Percentiles rank a stretch among this genome's conserved stretches.
These are phyloP conservation scores for Colletotrichum lentis DNA, from an alignment of 2,329 filamentous ascomycete species.

Conservation along the genomic window DNA sequence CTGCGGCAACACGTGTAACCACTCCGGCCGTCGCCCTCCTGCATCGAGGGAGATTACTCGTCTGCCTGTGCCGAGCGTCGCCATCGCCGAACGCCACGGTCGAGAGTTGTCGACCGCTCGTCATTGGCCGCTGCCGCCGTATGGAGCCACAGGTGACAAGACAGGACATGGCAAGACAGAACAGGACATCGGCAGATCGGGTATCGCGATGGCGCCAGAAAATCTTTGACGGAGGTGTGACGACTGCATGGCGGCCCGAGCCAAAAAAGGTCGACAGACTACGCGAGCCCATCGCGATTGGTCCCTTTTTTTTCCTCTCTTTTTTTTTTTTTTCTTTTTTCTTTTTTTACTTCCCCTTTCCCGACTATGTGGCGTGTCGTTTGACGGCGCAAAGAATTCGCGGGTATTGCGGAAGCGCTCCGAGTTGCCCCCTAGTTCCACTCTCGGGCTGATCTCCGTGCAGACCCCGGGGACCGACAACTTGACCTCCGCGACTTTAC, in stretches of 20 bases:
- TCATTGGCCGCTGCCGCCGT: conserved; percentile 13
- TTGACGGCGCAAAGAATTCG: too few relatives aligned
- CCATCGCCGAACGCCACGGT: conserved; percentile 9
- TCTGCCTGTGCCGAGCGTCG: not conserved
- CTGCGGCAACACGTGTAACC: conserved; percentile 38
- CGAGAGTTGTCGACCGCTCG: not conserved
- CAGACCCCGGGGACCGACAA: too few relatives aligned
- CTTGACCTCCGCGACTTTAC: too few relatives aligned
- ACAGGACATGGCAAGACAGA: too few relatives aligned
- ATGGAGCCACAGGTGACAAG: not conserved
- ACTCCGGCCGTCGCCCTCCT: conserved; percentile 24
- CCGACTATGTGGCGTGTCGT: too few relatives aligned
- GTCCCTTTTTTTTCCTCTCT: not conserved
- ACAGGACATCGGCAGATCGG: conserved; percentile 14
- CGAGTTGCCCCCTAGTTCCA: too few relatives aligned
- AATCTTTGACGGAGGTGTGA: not conserved
- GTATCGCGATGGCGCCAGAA: conserved; percentile 12
- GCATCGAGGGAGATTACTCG: conserved; percentile 20
- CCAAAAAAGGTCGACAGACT: not conserved
- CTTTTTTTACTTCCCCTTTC: too few relatives aligned
- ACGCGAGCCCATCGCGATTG: not conserved
- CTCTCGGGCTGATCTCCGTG: too few relatives aligned
- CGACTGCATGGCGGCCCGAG: conserved; percentile 18
- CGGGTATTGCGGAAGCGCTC: too few relatives aligned
- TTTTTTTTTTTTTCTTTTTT: too few relatives aligned